phyloP scores from a whole-genome alignment of 2,329 filamentous ascomycete genomes.

The Paraconiothyrium sp. region DNA sequence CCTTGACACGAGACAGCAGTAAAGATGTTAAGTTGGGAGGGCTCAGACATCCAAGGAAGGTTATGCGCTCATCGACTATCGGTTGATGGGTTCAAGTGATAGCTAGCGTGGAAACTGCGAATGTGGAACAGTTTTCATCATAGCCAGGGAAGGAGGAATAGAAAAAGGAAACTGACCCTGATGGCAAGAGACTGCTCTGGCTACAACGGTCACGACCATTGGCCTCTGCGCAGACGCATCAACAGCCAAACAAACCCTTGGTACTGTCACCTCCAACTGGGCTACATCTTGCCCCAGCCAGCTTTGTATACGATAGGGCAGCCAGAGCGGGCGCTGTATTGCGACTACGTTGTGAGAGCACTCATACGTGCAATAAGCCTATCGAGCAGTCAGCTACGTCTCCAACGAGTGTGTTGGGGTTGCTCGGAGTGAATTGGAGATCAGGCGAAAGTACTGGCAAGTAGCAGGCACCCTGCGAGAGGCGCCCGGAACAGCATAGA shows the following conservation, averaged over 20 bases:
- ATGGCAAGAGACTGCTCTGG: slow-evolving; percentile 40
- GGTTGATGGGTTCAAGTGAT: slow-evolving; percentile 68
- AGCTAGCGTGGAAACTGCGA: slow-evolving; percentile 91
- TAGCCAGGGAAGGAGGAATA: slow-evolving; percentile 45
- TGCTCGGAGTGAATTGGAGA: slow-evolving; percentile 30
- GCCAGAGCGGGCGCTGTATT: background rate
- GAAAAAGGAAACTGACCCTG: slow-evolving; percentile 13
- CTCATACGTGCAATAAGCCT: background rate
- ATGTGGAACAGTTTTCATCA: slow-evolving; percentile 82
- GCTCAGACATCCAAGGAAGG: slow-evolving; percentile 83
- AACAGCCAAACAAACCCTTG: background rate
- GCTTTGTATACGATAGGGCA: background rate
- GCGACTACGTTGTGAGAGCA: background rate
- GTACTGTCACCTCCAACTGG: background rate
- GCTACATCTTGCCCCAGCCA: background rate
- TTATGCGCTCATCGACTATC: slow-evolving; percentile 71
- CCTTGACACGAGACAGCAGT: slow-evolving; percentile 10
- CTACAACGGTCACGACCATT: background rate
- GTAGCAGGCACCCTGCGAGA: slow-evolving; percentile 77
- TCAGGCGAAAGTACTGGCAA: slow-evolving; percentile 93
- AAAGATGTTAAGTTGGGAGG: slow-evolving; percentile 16
- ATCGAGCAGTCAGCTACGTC: slow-evolving; percentile 16
- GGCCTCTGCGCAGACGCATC: background rate
- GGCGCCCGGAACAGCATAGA: slow-evolving; percentile 71
- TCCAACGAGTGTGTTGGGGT: background rate